Evolutionary conservation across 176 grass and related monocot species (phyloP), one percentile per base, ranked within the genome.

Genomic region (Carex pumila): DNA sequence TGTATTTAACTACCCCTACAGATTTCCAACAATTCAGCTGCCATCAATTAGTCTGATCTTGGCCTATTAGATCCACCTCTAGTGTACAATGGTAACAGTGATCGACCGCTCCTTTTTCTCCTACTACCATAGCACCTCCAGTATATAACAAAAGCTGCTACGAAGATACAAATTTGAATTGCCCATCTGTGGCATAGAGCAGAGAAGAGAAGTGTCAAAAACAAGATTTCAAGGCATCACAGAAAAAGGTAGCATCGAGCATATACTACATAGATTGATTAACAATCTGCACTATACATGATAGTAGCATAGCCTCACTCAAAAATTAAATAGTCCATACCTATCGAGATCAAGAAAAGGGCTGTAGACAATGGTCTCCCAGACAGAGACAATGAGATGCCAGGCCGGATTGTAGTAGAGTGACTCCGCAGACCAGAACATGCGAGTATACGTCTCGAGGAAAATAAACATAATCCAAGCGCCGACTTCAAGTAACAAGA

Each of bases 401-500:
- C 96, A 98, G 29, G 85, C 76, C 0, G 93, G 96, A 21, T 98
- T 98, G 71, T 98, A 98, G 45, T 92, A 98, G 12, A 98, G 71
- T 0, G 91, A 89, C 31, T 98, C 93, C 0, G 96, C 80, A 15
- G 96, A 95, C 96, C 93, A 99, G 87, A 99, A 95, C 85, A 99
- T 39, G 72, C 95, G 92, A 7, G 95, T 98, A 63, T 87, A 93
- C 3, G 92, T 93, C 82, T 98, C 89, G 61, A 94, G 76, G 90
- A 98, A 94, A 53, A 91, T 88, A 31, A 98, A 94, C 90, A 98
- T 91, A 61, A 92, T 60, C 92, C 95, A 98, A n/a, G 92, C 95
- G 14, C 61, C 86, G 2, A 89, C 59, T 79, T 98, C 95, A n/a
- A 98, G 76, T 71, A 94, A 72, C 78, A 94, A 87, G 81, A 98